Evolutionary conservation across 805 yeast genomes (phyloP).

Genomic region (Nakazawaea wickerhamii): DNA sequence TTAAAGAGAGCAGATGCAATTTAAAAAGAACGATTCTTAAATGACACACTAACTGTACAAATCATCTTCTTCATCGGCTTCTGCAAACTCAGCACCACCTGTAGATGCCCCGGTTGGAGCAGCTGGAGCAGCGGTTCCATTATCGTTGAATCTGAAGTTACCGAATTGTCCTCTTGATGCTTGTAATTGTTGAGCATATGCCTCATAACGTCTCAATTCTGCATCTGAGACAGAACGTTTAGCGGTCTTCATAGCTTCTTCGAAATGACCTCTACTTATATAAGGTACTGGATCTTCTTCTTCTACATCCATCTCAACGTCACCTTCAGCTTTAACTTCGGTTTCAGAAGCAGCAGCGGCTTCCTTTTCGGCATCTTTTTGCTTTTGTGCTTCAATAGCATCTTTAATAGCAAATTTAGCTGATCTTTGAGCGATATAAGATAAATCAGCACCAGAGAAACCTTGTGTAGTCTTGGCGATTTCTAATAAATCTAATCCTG

Average conservation of each 20-base stretch:
- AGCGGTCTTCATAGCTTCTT: conserved; percentile 99
- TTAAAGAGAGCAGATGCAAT: background rate
- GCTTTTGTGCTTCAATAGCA: conserved; percentile 78
- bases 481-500: conserved; percentile 82
- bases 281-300: conserved; percentile 94
- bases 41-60: conserved; percentile 29
- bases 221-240: conserved; percentile 96
- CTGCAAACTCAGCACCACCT: conserved; percentile 42
- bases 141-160: conserved; percentile 77
- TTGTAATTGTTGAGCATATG: conserved; percentile 93
- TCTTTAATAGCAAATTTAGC: conserved; percentile 99
- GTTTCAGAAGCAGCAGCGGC: conserved; percentile 14
- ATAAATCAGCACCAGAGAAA: conserved; percentile 98
- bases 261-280: conserved; percentile 89
- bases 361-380: conserved; percentile 43
- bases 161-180: conserved; percentile 94
- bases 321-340: conserved; percentile 30
- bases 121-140: conserved; percentile 25
- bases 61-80: conserved; percentile 43
- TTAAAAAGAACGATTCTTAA: background rate
- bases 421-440: conserved; percentile 95
- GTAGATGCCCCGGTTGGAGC: conserved; percentile 27
- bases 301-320: conserved; percentile 45
- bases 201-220: conserved; percentile 97
- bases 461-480: conserved; percentile 95